phyloP scores from a whole-genome alignment of 129 eudicot species.

The Helichrysum umbraculigerum region DNA sequence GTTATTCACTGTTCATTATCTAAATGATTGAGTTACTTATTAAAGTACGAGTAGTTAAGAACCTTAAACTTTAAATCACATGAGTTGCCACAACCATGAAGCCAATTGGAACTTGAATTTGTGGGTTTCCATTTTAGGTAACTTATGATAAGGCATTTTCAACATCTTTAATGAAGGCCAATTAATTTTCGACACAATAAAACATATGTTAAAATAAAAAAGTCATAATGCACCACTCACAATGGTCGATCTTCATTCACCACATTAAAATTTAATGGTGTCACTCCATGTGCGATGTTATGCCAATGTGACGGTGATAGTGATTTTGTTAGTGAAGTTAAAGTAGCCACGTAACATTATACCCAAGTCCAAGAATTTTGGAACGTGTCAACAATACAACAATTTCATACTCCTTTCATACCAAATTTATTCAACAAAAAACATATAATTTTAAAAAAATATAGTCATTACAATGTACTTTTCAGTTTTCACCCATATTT shows the following conservation, averaged over 20 bases:
- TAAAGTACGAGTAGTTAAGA: constrained; percentile 9
- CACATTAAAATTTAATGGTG: not conserved
- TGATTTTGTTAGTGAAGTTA: constrained; percentile 16
- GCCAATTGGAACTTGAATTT: constrained; percentile 12
- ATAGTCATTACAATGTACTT: too few species aligned
- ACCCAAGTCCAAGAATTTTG: constrained; percentile 20
- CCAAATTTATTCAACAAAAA: too few species aligned
- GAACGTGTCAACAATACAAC: constrained; percentile 34
- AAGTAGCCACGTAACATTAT: constrained; percentile 17
- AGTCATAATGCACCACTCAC: constrained; percentile 40
- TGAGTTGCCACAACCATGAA: not conserved
- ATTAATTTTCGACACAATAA: constrained; percentile 23
- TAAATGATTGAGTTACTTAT: not conserved
- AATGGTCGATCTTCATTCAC: constrained; percentile 32
- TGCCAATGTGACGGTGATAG: constrained; percentile 29
- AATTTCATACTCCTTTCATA: not conserved
- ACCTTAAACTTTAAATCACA: constrained; percentile 19
- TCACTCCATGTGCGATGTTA: constrained; percentile 38
- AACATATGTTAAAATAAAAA: constrained; percentile 14
- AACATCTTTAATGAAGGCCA: constrained; percentile 35
- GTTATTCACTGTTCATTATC: not conserved
- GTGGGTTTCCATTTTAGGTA: constrained; percentile 34
- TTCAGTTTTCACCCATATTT: too few species aligned
- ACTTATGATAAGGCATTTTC: constrained; percentile 32
- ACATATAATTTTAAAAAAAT: too few species aligned